Evolutionary conservation across 306 rosid species (phyloP).

Genomic region (Citrullus colocynthis): DNA sequence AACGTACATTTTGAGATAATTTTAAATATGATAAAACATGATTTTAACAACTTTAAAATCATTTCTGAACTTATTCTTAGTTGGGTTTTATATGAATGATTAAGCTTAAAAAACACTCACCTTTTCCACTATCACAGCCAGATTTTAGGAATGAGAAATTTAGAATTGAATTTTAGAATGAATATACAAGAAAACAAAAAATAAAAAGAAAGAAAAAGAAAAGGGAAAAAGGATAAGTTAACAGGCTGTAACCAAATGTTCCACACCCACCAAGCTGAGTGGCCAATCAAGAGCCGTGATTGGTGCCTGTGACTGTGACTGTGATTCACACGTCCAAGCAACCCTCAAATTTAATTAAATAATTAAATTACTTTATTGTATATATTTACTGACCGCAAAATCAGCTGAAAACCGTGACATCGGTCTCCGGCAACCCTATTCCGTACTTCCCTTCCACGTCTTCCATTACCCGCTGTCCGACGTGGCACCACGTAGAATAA

Average conservation of each 20-base stretch:
- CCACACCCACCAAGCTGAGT: not conserved
- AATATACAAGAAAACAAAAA: not conserved
- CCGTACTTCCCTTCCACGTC: constrained; percentile 21
- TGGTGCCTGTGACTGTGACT: constrained; percentile 8
- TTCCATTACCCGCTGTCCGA: not conserved
- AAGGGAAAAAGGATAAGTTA: not conserved
- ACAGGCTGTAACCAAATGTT: constrained; percentile 4
- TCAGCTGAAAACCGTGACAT: constrained; percentile 38
- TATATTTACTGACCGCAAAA: constrained; percentile 27
- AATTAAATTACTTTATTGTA: constrained; percentile 16
- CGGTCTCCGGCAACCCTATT: constrained; percentile 13
- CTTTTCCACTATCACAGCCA: not conserved
- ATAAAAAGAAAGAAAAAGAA: not conserved
- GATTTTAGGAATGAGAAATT: not conserved
- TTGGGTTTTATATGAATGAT: not conserved
- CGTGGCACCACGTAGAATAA: constrained; percentile 5
- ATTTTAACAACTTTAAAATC: too few species aligned
- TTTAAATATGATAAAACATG: too few species aligned
- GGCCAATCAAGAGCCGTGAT: constrained; percentile 5
- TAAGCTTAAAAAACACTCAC: constrained; percentile 6
- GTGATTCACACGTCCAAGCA: constrained; percentile 2
- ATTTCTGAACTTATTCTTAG: too few species aligned
- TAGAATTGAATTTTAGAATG: not conserved
- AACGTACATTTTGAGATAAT: too few species aligned
- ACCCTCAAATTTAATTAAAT: not conserved